Evolutionary conservation across 2,329 filamentous ascomycete species (phyloP), one percentile per base, ranked within the genome.

Genomic region (Thielaviopsis euricoi): DNA sequence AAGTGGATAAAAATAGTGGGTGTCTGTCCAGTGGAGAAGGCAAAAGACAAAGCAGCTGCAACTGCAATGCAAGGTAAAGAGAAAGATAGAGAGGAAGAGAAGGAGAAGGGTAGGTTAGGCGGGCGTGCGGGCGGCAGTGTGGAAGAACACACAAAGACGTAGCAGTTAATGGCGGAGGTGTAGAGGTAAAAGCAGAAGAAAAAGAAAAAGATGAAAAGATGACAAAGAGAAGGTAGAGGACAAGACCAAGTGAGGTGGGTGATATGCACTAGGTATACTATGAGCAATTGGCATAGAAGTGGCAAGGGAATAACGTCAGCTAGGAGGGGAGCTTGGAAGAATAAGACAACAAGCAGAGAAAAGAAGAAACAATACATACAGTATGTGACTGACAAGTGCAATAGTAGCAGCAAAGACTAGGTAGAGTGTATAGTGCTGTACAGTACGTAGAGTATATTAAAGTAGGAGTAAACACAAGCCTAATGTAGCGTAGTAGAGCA

Each of bases 1-100:
- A 33, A 33, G 13, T 43, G 37, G 13, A 43, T 15, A 17, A 43
- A 43, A 43, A n/a, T 2, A 43, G 37, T n/a, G 37, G 37, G 37
- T n/a, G 37, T 21, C 49, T 26, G 49, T 49, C 53, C 52, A 43
- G 57, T 55, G 29, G 46, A 33, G 46, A 52, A 48, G 46, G 48
- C 46, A 48, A 55, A 56, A 22, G 50, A 21, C 12, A 46, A 49
- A 46, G 19, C 55, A 54, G 48, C 52, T 52, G 40, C 52, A 51
- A 49, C 52, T 58, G 57, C 57, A 58, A 58, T 58, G 57, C 57
- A 58, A 43, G 52, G 53, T 59, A 56, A 56, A 40, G 25, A 37
- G 49, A 33, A n/a, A n/a, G n/a, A n/a, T n/a, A n/a, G n/a, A n/a
- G n/a, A n/a, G 26, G 6, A 40, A 23, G 25, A 46, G 15, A 25